Base-by-base conservation (phyloP, 2,329 filamentous ascomycete species). In the Penicillium olsonii region DNA sequence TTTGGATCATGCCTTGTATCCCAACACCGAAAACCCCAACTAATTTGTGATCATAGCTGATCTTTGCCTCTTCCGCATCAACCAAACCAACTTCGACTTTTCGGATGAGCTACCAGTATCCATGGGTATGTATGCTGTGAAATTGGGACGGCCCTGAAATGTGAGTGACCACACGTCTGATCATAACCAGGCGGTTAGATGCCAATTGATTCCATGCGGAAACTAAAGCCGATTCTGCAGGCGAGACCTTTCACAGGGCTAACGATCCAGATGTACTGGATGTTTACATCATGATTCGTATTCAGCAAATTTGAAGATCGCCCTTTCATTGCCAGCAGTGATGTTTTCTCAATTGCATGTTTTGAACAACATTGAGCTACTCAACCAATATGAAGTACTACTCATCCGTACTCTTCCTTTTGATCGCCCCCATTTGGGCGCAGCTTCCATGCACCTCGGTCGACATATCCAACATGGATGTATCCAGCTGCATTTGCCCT, bases 281-380 rank as follows among this genome's bases (percentile, higher is more conserved):
- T 20, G 11, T n/a, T 49, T 39, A 45, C 35, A 49, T 49, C 47
- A 49, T 49, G 19, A 24, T n/a, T 27, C 26, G 5, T 35, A 14
- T 29, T 39, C 11, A 39, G 19, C 6, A 24, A 27, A 49, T 20
- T 39, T 12, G 10, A 14, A 31, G 29, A n/a, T 15, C 1, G n/a
- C 6, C n/a, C 12, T n/a, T n/a, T 12, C 12, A 3, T 31, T n/a
- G 2, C 4, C 7, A 31, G 29, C 29, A n/a, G n/a, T 31, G 5
- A 5, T n/a, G 14, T 7, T 3, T 31, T 14, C 14, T 31, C 29
- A 5, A n/a, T n/a, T n/a, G 12, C 5, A 15, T 38, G 11, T 15
- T 35, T 14, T 4, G 14, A 33, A 17, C 18, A n/a, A n/a, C 6
- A 18, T 5, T 26, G n/a, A n/a, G n/a, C n/a, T 15, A 5, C 14